A percentile compares a stretch with the other conserved stretches of the same genome.
Evolutionary conservation across 257 asterid genomes (phyloP).

Genomic region (Primulina tabacum): DNA sequence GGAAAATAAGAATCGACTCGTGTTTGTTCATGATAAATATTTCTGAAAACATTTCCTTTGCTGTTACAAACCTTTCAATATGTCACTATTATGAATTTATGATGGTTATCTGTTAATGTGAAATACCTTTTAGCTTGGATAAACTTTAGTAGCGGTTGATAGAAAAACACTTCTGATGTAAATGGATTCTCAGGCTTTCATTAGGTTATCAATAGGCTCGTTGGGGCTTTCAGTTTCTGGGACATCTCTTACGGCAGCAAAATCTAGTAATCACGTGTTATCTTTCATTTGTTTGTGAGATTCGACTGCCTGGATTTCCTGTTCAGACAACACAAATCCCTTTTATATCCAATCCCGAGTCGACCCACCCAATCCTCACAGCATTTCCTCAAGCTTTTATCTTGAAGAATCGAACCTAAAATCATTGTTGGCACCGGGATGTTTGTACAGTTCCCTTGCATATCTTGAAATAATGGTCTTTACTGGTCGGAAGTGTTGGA

Average conservation of each 20-base stretch:
- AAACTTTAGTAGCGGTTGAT: conserved; percentile 26
- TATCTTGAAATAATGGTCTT: conserved; percentile 74
- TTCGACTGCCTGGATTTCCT: conserved; percentile 96
- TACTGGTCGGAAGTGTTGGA: conserved; percentile 74
- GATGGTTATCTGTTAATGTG: neutral
- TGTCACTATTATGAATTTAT: neutral
- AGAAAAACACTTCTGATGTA: conserved; percentile 43
- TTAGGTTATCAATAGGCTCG: conserved; percentile 82
- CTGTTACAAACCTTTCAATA: neutral
- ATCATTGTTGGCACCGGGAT: conserved; percentile 70
- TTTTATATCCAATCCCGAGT: conserved; percentile 69
- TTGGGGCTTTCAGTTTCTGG: conserved; percentile 70
- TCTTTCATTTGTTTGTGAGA: conserved; percentile 80
- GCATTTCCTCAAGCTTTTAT: conserved; percentile 73
- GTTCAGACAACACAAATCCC: conserved; percentile 81
- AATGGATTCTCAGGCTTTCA: conserved; percentile 95
- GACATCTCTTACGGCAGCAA: conserved; percentile 40
- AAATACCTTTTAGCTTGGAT: neutral
- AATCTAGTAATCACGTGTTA: conserved; percentile 48
- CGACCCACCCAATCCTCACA: conserved; percentile 54
- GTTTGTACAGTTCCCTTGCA: conserved; percentile 67
- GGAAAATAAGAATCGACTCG: neutral
- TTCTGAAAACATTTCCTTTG: neutral
- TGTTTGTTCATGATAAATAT: neutral
- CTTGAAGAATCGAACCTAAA: conserved; percentile 81